These are phyloP conservation scores for Trichoderma lentiforme DNA, from an alignment of 2,329 filamentous ascomycete species.

Conservation along the genomic window DNA sequence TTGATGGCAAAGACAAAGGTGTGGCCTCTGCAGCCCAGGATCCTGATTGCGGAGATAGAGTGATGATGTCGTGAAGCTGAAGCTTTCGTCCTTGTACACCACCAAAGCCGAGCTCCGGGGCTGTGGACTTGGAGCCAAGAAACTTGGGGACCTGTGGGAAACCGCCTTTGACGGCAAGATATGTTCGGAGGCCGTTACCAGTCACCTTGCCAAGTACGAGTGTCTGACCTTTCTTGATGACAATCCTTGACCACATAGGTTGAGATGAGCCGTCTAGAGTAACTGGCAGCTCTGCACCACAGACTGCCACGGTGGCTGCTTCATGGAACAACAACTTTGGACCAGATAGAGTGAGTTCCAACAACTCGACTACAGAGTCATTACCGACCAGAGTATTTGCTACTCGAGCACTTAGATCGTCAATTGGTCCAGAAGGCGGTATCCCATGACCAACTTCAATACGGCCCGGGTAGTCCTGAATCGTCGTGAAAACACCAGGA, in stretches of 20 bases:
- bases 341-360: background rate
- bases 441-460: background rate
- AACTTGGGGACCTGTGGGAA: slow-evolving; percentile 26
- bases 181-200: background rate
- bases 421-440: background rate
- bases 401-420: background rate
- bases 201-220: background rate
- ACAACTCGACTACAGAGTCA: background rate
- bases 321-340: background rate
- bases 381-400: background rate
- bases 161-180: slow-evolving; percentile 19
- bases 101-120: background rate
- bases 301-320: background rate
- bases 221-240: background rate
- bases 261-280: background rate
- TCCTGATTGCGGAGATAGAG: background rate
- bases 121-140: background rate
- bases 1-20: background rate
- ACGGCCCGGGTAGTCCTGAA: background rate
- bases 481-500: background rate
- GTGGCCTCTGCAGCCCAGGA: background rate
- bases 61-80: background rate
- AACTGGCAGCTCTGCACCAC: background rate
- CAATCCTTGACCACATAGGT: background rate
- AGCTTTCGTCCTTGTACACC: background rate